Percentiles rank a stretch among this genome's conserved stretches.
phyloP scores from a whole-genome alignment of 2,329 filamentous ascomycete genomes.

The Alternaria gaisen region DNA sequence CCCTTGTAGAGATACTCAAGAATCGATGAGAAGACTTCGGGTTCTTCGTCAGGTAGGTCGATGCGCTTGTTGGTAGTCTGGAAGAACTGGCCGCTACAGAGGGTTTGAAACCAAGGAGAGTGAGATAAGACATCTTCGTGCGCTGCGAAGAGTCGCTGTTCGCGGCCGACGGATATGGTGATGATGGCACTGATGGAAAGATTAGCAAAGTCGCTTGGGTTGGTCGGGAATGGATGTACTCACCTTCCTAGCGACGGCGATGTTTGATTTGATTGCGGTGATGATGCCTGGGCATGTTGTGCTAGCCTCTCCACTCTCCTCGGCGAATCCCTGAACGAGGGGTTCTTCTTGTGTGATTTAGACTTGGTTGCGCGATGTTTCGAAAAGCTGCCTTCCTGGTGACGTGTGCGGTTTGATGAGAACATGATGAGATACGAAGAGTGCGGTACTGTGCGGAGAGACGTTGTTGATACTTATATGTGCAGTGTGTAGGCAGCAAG shows the following conservation, averaged over 20 bases:
- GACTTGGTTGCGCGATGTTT: slow-evolving; percentile 52
- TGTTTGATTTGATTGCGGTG: slow-evolving; percentile 48
- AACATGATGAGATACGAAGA: slow-evolving; percentile 41
- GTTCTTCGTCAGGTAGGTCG: slow-evolving; percentile 82
- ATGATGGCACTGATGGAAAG: slow-evolving; percentile 65
- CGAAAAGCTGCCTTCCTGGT: slow-evolving; percentile 48
- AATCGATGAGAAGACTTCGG: slow-evolving; percentile 88
- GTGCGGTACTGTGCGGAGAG: slow-evolving; percentile 19
- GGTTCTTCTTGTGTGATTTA: slow-evolving; percentile 49
- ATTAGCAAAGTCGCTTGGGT: slow-evolving; percentile 24
- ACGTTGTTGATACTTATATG: slow-evolving; percentile 41
- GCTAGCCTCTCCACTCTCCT: slow-evolving; percentile 47
- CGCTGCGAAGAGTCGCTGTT: slow-evolving; percentile 87
- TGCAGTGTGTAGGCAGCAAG: slow-evolving; percentile 42
- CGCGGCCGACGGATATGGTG: slow-evolving; percentile 80
- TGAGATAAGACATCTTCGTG: slow-evolving; percentile 84
- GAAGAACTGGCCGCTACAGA: slow-evolving; percentile 70
- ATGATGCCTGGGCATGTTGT: slow-evolving; percentile 45
- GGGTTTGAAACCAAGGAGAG: slow-evolving; percentile 79
- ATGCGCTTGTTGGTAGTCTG: slow-evolving; percentile 73
- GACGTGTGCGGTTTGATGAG: slow-evolving; percentile 44
- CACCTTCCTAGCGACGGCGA: slow-evolving; percentile 50
- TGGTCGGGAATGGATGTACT: slow-evolving; percentile 19
- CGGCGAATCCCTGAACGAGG: slow-evolving; percentile 48
- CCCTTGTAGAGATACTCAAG: slow-evolving; percentile 94